phyloP scores from a whole-genome alignment of 192 early-diverging fungal genomes.

The Backusella australiensis region DNA sequence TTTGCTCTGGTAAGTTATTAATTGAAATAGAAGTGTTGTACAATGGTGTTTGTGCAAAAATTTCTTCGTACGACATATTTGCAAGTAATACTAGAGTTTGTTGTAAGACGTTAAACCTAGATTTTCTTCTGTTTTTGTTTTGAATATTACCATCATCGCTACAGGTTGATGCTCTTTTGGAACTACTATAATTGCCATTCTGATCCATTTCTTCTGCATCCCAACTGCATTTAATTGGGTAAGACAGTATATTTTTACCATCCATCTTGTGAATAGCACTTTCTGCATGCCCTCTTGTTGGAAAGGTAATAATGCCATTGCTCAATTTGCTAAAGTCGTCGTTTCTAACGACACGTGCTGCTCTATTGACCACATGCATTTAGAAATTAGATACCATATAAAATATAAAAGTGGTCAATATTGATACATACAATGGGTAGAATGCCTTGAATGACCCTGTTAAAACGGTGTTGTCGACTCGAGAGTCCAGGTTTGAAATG shows the following conservation, averaged over 20 bases:
- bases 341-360: slow-evolving; percentile 71
- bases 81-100: not conserved
- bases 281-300: slow-evolving; percentile 80
- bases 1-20: slow-evolving; percentile 76
- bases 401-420: not conserved
- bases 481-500: not conserved
- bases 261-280: slow-evolving; percentile 83
- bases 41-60: slow-evolving; percentile 69
- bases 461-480: not conserved
- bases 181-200: not conserved
- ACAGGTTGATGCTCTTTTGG: not conserved
- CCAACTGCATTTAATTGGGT: slow-evolving; percentile 85
- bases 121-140: not conserved
- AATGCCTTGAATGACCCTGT: not conserved
- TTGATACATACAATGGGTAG: not conserved
- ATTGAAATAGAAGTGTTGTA: slow-evolving; percentile 89
- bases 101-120: not conserved
- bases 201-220: slow-evolving; percentile 67
- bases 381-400: not conserved
- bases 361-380: slow-evolving; percentile 44
- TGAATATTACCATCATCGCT: slow-evolving; percentile 5
- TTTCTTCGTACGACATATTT: slow-evolving; percentile 63
- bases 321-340: slow-evolving; percentile 33
- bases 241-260: slow-evolving; percentile 77
- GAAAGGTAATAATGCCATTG: slow-evolving; percentile 84